Evolutionary conservation across 805 yeast species (phyloP).

Genomic region (Metschnikowia gelsemii): DNA sequence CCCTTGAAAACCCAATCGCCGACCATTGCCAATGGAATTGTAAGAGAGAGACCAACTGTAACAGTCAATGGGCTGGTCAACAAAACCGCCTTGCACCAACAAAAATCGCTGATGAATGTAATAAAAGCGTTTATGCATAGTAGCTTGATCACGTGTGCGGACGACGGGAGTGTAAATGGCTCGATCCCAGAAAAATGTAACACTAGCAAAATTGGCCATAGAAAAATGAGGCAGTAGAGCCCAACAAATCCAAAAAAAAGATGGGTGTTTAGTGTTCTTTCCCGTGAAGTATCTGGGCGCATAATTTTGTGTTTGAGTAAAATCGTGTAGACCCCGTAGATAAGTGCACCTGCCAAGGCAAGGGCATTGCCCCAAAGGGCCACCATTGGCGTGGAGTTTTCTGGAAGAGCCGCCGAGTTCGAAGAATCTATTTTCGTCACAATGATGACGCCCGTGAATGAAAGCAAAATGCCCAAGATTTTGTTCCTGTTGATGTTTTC

Average conservation of each 20-base stretch:
- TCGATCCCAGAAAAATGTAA: slow-evolving; percentile 68
- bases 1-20: slow-evolving; percentile 80
- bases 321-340: slow-evolving; percentile 90
- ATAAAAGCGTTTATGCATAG: slow-evolving; percentile 66
- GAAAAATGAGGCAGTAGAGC: slow-evolving; percentile 62
- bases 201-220: slow-evolving; percentile 81
- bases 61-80: slow-evolving; percentile 93
- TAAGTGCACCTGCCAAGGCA: slow-evolving; percentile 82
- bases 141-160: slow-evolving; percentile 49
- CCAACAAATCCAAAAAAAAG: slow-evolving; percentile 96
- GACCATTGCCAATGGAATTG: slow-evolving; percentile 87
- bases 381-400: slow-evolving; percentile 15
- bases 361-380: slow-evolving; percentile 68
- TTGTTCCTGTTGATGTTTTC: slow-evolving; percentile 69
- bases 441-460: slow-evolving; percentile 75
- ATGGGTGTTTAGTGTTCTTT: slow-evolving; percentile 76
- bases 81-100: slow-evolving; percentile 95
- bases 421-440: slow-evolving; percentile 69
- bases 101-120: slow-evolving; percentile 83
- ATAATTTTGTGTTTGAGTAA: slow-evolving; percentile 67
- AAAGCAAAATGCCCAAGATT: slow-evolving; percentile 63
- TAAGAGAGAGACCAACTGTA: slow-evolving; percentile 89
- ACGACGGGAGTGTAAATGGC: slow-evolving; percentile 66
- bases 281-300: slow-evolving; percentile 48
- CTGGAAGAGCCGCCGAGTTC: slow-evolving; percentile 15